These are phyloP conservation scores for Ceratobasidium theobromae DNA, from an alignment of 1,284 basidiomycete genomes.

Conservation along the genomic window DNA sequence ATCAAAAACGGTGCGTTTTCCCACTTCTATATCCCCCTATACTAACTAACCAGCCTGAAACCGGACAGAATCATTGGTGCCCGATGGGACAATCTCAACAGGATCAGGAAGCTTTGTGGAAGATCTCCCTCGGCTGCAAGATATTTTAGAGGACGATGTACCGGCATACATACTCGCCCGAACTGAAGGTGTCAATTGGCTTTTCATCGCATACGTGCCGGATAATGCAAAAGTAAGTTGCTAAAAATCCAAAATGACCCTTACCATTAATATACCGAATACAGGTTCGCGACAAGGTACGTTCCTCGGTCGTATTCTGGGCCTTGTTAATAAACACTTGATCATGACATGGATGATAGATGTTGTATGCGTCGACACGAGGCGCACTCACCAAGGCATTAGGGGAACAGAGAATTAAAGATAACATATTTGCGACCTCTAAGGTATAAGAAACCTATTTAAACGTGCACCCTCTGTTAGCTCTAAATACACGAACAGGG, in stretches of 20 bases:
- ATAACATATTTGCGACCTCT: conserved; percentile 79
- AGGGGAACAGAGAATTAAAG: conserved; percentile 74
- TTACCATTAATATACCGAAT: neutral
- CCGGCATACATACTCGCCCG: conserved; percentile 75
- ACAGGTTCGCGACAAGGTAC: conserved; percentile 63
- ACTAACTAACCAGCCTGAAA: neutral
- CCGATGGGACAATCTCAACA: conserved; percentile 52
- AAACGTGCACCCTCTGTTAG: neutral
- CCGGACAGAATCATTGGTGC: conserved; percentile 64
- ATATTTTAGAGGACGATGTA: conserved; percentile 56
- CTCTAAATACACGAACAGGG: conserved; percentile 35
- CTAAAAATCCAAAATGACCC: neutral
- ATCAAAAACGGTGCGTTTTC: conserved; percentile 64
- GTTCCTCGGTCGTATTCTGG: conserved; percentile 20
- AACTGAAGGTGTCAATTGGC: conserved; percentile 62
- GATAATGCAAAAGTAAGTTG: conserved; percentile 61
- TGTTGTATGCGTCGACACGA: conserved; percentile 89
- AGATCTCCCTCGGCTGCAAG: conserved; percentile 60
- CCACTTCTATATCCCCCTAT: conserved; percentile 33
- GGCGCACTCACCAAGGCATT: conserved; percentile 71
- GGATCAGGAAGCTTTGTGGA: conserved; percentile 53
- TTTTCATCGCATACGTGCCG: conserved; percentile 72
- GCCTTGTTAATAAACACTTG: neutral
- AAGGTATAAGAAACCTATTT: conserved; percentile 53
- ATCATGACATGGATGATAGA: conserved; percentile 51